Evolutionary conservation across 345 rosid genomes (phyloP).

Genomic region (Viola odorata): DNA sequence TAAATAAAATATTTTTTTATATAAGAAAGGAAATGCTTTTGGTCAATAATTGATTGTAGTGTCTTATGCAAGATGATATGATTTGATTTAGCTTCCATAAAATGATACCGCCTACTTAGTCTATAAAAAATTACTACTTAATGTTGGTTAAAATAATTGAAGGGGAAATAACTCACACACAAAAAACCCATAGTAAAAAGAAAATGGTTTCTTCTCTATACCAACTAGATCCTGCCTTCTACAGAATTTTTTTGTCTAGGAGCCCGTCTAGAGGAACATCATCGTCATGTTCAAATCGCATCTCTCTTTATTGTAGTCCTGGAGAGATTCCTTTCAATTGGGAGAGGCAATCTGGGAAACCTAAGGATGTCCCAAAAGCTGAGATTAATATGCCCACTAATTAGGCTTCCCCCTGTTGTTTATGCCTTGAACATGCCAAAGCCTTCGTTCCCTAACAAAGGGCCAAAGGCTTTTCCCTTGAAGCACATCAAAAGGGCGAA

Average conservation of each 20-base stretch:
- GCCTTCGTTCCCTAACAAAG: background rate
- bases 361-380: background rate
- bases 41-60: too few relatives aligned
- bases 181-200: too few relatives aligned
- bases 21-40: too few relatives aligned
- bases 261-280: constrained; percentile 10
- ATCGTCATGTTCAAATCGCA: background rate
- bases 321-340: constrained; percentile 8
- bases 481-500: background rate
- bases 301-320: background rate
- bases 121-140: background rate
- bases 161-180: too few relatives aligned
- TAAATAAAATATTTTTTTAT: too few relatives aligned
- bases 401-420: background rate
- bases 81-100: background rate
- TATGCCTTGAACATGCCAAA: background rate
- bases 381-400: background rate
- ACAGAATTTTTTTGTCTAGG: background rate
- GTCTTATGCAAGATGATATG: background rate
- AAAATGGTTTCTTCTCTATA: background rate
- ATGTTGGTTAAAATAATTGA: background rate
- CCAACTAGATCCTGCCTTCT: constrained; percentile 12
- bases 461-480: background rate
- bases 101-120: background rate
- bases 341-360: constrained; percentile 9